phyloP scores from a whole-genome alignment of 805 yeast species.

The Candida pseudoglaebosa region DNA sequence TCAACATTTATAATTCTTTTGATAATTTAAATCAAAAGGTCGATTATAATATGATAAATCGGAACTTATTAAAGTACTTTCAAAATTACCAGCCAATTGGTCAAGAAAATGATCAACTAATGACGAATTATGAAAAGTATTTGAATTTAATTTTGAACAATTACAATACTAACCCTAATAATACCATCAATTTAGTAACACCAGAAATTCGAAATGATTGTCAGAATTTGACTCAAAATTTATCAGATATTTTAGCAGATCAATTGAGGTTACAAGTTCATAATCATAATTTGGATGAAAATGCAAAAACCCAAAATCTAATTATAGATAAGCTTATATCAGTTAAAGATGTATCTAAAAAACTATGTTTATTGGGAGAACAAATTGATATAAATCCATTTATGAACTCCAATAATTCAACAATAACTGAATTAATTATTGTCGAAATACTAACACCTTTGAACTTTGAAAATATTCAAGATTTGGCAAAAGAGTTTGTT shows the following conservation, averaged over 20 bases:
- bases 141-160: constrained; percentile 2
- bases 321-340: background rate
- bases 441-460: constrained; percentile 18
- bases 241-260: background rate
- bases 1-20: constrained; percentile 21
- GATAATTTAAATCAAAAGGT: constrained; percentile 19
- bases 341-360: background rate
- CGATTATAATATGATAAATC: constrained; percentile 25
- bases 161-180: background rate
- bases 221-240: constrained; percentile 2
- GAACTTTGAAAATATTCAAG: constrained; percentile 16
- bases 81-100: constrained; percentile 8
- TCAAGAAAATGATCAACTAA: constrained; percentile 10
- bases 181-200: constrained; percentile 1
- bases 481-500: constrained; percentile 20
- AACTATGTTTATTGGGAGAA: constrained; percentile 1
- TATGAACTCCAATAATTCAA: constrained; percentile 7
- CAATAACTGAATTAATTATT: constrained; percentile 10
- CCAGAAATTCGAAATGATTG: constrained; percentile 4
- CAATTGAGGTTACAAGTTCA: background rate
- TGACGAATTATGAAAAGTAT: constrained; percentile 4
- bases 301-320: background rate
- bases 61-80: constrained; percentile 21
- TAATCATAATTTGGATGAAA: background rate
- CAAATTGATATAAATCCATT: constrained; percentile 20